phyloP scores from a whole-genome alignment of 768 basidiomycete species.

The Baorangia bicolor region DNA sequence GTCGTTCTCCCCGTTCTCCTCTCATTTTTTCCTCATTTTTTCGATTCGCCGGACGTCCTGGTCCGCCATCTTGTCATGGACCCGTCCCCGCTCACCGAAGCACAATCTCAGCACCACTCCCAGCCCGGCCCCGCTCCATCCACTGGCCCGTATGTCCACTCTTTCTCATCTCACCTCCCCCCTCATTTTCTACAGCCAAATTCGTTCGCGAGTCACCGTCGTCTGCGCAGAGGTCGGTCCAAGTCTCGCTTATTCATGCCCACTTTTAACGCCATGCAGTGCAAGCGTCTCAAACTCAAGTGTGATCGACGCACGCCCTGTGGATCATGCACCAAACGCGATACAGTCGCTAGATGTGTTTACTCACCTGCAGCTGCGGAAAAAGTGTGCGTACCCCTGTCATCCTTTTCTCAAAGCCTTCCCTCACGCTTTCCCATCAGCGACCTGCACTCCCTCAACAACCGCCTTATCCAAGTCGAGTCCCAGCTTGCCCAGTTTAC shows the following conservation, averaged over 20 bases:
- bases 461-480: conserved; percentile 73
- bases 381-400: conserved; percentile 61
- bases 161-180: not conserved
- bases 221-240: conserved; percentile 73
- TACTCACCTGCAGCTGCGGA: conserved; percentile 83
- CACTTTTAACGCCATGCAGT: conserved; percentile 42
- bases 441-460: conserved; percentile 81
- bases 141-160: conserved; percentile 33
- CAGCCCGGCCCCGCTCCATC: conserved; percentile 19
- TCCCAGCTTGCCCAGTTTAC: conserved; percentile 51
- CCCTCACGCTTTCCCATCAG: conserved; percentile 32
- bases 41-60: not conserved
- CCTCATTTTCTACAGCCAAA: conserved; percentile 44
- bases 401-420: not conserved
- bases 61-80: conserved; percentile 16
- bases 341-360: conserved; percentile 67
- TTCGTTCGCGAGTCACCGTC: conserved; percentile 75
- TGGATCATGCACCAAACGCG: conserved; percentile 75
- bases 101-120: conserved; percentile 14
- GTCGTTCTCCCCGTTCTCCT: not conserved
- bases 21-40: not conserved
- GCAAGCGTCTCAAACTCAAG: conserved; percentile 85
- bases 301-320: conserved; percentile 81
- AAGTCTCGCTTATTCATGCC: not conserved
- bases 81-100: conserved; percentile 13